Evolutionary conservation across 257 asterid genomes (phyloP).

Genomic region (Fraxinus cuspidata): DNA sequence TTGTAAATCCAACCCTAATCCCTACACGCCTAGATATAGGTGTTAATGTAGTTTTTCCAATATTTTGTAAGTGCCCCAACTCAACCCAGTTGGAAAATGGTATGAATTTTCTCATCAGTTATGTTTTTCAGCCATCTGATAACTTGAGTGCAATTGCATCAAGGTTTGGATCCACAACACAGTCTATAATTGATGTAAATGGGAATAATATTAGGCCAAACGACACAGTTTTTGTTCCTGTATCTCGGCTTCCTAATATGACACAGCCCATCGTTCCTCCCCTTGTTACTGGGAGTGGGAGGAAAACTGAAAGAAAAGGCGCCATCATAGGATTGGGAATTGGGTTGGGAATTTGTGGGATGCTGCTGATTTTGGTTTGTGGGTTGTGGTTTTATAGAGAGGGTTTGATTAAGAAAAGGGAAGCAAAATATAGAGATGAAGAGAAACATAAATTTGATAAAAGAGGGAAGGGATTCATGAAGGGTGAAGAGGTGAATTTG

Average conservation of each 20-base stretch:
- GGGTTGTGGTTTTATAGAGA: slow-evolving; percentile 54
- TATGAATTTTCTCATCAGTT: slow-evolving; percentile 56
- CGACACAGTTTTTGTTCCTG: slow-evolving; percentile 72
- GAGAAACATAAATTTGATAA: slow-evolving; percentile 34
- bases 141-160: slow-evolving; percentile 49
- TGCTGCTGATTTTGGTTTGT: slow-evolving; percentile 39
- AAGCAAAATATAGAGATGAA: slow-evolving; percentile 36
- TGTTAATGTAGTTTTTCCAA: slow-evolving; percentile 46
- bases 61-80: slow-evolving; percentile 81
- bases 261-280: slow-evolving; percentile 49
- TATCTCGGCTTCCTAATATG: slow-evolving; percentile 58
- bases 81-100: slow-evolving; percentile 35
- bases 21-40: slow-evolving; percentile 45
- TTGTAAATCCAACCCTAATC: slow-evolving; percentile 58
- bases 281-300: background rate
- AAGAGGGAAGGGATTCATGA: slow-evolving; percentile 36
- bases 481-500: slow-evolving; percentile 58
- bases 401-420: slow-evolving; percentile 28
- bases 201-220: slow-evolving; percentile 39
- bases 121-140: slow-evolving; percentile 70
- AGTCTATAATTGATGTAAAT: slow-evolving; percentile 50
- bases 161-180: slow-evolving; percentile 45
- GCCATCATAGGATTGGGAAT: slow-evolving; percentile 60
- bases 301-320: slow-evolving; percentile 42
- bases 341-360: slow-evolving; percentile 62